phyloP scores from a whole-genome alignment of 1,139 yeast species.

The Taiozyma sp. region DNA sequence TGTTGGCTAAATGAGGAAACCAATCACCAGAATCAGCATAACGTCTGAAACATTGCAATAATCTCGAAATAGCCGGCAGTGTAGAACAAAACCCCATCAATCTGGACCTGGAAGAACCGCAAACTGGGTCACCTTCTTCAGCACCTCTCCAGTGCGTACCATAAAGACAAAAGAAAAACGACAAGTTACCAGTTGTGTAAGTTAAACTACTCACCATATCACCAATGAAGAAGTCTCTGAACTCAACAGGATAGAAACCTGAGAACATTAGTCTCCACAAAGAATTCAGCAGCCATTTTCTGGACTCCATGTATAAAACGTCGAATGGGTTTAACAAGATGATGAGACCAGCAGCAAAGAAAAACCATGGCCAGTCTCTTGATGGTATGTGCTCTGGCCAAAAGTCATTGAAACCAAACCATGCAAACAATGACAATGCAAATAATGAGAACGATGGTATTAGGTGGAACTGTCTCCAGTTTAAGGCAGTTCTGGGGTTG shows the following conservation, averaged over 20 bases:
- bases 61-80: slow-evolving; percentile 87
- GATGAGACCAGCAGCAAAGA: slow-evolving; percentile 44
- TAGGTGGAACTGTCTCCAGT: slow-evolving; percentile 49
- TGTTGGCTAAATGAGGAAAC: slow-evolving; percentile 97
- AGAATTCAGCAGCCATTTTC: slow-evolving; percentile 69
- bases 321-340: slow-evolving; percentile 56
- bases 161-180: slow-evolving; percentile 82
- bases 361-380: slow-evolving; percentile 78
- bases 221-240: slow-evolving; percentile 88
- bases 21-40: slow-evolving; percentile 89
- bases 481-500: slow-evolving; percentile 63
- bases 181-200: slow-evolving; percentile 78
- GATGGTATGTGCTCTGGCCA: slow-evolving; percentile 61
- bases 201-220: slow-evolving; percentile 86
- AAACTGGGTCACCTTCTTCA: slow-evolving; percentile 38
- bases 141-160: slow-evolving; percentile 61
- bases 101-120: slow-evolving; percentile 78
- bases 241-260: slow-evolving; percentile 92
- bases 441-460: slow-evolving; percentile 58
- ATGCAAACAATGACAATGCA: slow-evolving; percentile 52
- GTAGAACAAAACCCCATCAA: slow-evolving; percentile 78
- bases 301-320: slow-evolving; percentile 28
- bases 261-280: slow-evolving; percentile 68
- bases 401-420: slow-evolving; percentile 71
- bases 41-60: slow-evolving; percentile 86